These are phyloP conservation scores for Xylariales sp. DNA, from an alignment of 2,329 filamentous ascomycete species.

Conservation along the genomic window DNA sequence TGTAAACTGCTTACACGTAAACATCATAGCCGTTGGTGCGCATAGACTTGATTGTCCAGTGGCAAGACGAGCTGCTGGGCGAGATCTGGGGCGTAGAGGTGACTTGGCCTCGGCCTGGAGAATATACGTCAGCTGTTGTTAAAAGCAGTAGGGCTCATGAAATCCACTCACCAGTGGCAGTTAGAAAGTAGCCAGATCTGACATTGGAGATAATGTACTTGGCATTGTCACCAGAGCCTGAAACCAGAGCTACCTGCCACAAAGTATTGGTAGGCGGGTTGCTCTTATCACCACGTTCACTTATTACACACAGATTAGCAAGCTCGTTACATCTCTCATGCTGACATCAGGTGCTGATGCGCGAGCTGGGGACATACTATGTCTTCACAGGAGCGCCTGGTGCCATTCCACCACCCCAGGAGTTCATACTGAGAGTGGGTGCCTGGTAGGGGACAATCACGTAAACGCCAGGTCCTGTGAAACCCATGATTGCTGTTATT, in stretches of 20 bases:
- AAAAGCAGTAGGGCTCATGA: not conserved
- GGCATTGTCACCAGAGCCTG: constrained; percentile 6
- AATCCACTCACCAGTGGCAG: constrained; percentile 7
- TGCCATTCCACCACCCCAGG: constrained; percentile 5
- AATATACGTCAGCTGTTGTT: not conserved
- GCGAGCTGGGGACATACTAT: constrained; percentile 1
- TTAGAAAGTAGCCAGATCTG: constrained; percentile 9
- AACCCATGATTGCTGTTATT: constrained; percentile 5
- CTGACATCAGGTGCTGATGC: too few relatives aligned
- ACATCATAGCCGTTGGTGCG: constrained; percentile 9
- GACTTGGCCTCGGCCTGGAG: constrained; percentile 6
- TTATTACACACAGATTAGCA: not conserved
- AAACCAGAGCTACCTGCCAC: constrained; percentile 8
- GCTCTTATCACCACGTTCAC: not conserved
- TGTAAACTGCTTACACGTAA: constrained; percentile 6
- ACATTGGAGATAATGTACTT: constrained; percentile 12
- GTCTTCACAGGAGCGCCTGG: constrained; percentile 1
- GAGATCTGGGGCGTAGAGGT: constrained; percentile 10
- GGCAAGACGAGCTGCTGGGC: constrained; percentile 6
- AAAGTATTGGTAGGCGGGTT: constrained; percentile 2
- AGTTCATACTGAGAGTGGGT: constrained; percentile 7
- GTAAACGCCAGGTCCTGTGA: constrained; percentile 8
- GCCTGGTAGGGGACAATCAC: constrained; percentile 10
- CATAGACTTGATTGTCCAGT: constrained; percentile 8
- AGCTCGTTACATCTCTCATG: not conserved